Evolutionary conservation across 2,329 filamentous ascomycete genomes (phyloP).

Genomic region (Zymoseptoria crescenta): DNA sequence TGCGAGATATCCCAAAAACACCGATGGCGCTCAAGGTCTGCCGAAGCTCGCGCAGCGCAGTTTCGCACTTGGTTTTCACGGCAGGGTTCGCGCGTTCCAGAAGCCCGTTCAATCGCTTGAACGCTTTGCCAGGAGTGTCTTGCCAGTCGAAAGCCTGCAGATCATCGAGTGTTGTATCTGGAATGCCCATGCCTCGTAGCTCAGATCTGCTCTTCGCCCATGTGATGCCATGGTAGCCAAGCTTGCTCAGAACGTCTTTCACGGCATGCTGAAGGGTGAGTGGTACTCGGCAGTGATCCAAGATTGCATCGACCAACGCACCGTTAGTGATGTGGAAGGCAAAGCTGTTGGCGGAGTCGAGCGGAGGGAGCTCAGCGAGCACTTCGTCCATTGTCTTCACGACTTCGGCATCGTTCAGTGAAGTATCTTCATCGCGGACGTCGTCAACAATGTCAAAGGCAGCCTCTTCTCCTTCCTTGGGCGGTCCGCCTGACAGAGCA

Average conservation of each 20-base stretch:
- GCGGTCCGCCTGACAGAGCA: conserved; percentile 68
- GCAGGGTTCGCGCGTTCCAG: conserved; percentile 42
- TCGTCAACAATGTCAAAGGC: conserved; percentile 94
- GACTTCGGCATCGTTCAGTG: conserved; percentile 87
- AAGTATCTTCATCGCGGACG: conserved; percentile 52
- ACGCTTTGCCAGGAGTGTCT: conserved; percentile 64
- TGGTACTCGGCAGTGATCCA: conserved; percentile 80
- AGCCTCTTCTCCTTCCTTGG: conserved; percentile 75
- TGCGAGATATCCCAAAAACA: conserved; percentile 64
- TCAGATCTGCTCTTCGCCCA: conserved; percentile 80
- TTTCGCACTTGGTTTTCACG: conserved; percentile 19
- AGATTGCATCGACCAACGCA: conserved; percentile 75
- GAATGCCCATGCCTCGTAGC: conserved; percentile 73
- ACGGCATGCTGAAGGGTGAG: conserved; percentile 58
- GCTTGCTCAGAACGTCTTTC: conserved; percentile 76
- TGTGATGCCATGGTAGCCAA: conserved; percentile 72
- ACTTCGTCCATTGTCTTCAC: conserved; percentile 94
- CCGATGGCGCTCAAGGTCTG: conserved; percentile 70
- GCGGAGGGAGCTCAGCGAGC: conserved; percentile 67
- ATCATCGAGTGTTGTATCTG: conserved; percentile 84
- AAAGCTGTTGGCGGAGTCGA: conserved; percentile 60
- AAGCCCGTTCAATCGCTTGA: conserved; percentile 52
- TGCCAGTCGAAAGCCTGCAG: conserved; percentile 86
- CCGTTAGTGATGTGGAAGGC: conserved; percentile 89
- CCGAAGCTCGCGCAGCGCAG: conserved; percentile 59